A percentile compares a stretch with the other conserved stretches of the same genome.
Conservation (phyloP, 345 rosid species). For the Arabidopsis suecica region DNA sequence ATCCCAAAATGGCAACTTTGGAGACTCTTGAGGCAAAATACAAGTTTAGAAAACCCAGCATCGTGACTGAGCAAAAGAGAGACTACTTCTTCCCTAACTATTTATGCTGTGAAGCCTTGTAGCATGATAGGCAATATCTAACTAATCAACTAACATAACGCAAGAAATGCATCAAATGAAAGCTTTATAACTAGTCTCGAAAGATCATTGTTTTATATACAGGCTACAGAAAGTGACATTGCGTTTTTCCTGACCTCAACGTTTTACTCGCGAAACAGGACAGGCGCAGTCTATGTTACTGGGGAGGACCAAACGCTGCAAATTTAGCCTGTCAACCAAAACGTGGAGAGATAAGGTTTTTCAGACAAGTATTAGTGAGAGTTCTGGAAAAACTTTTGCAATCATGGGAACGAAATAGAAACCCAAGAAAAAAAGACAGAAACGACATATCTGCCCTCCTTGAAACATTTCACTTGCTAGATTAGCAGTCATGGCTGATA, state of each 20-base stretch:
- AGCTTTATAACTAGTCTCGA: neutral
- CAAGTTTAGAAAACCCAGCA: neutral
- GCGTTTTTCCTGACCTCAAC: constrained; percentile 12
- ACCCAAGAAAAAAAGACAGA: neutral
- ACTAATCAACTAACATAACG: neutral
- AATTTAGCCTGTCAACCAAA: constrained; percentile 33
- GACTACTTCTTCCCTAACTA: neutral
- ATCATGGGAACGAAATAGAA: constrained; percentile 2
- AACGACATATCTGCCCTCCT: constrained; percentile 15
- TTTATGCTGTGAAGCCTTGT: neutral
- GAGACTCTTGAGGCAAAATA: constrained; percentile 13
- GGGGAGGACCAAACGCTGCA: constrained; percentile 18
- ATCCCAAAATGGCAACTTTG: constrained; percentile 1
- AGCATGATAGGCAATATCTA: constrained; percentile 3
- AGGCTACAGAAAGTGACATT: neutral
- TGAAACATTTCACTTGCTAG: constrained; percentile 1
- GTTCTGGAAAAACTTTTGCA: neutral
- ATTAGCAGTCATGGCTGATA: constrained; percentile 49
- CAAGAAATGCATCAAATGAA: neutral
- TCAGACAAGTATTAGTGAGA: constrained; percentile 14
- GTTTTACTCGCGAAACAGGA: constrained; percentile 3
- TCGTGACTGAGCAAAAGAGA: neutral
- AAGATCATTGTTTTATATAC: neutral
- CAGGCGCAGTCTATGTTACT: constrained; percentile 21
- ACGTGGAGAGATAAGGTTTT: constrained; percentile 17